A percentile compares a stretch with the other conserved stretches of the same genome.
Evolutionary conservation across 169 alveolate species (phyloP).

Genomic region (Theileria orientalis): DNA sequence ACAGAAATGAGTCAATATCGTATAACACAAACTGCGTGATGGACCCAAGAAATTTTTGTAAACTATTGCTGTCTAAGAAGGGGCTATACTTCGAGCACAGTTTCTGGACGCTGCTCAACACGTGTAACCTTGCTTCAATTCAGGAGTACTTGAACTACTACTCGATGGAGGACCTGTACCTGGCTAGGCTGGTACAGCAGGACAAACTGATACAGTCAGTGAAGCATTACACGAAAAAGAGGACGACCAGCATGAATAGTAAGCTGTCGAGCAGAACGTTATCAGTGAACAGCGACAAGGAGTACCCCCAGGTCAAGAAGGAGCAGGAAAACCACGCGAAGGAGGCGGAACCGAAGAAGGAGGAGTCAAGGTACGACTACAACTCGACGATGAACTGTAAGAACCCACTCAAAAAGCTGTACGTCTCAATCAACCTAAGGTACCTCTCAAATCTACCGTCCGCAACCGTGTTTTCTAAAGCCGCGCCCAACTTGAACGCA

Average conservation of each 20-base stretch:
- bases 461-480: not conserved
- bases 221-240: not conserved
- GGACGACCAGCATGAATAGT: slow-evolving; percentile 3
- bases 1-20: not conserved
- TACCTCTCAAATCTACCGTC: not conserved
- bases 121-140: not conserved
- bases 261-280: not conserved
- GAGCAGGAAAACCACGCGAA: not conserved
- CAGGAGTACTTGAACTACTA: slow-evolving; percentile 22
- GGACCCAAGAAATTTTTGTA: slow-evolving; percentile 5
- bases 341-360: not conserved
- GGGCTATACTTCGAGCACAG: slow-evolving; percentile 17
- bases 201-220: not conserved
- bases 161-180: slow-evolving; percentile 15
- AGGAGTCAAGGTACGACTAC: not conserved
- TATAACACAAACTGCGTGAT: slow-evolving; percentile 3
- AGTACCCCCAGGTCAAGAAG: not conserved
- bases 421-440: slow-evolving; percentile 17
- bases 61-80: not conserved
- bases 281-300: slow-evolving; percentile 1
- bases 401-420: slow-evolving; percentile 56
- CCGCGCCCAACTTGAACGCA: not conserved
- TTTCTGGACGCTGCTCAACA: slow-evolving; percentile 1
- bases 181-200: slow-evolving; percentile 31
- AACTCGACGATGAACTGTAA: slow-evolving; percentile 11